A percentile compares a stretch with the other conserved stretches of the same genome.
phyloP scores from a whole-genome alignment of 805 yeast genomes.

The Zygotorulaspora florentina region DNA sequence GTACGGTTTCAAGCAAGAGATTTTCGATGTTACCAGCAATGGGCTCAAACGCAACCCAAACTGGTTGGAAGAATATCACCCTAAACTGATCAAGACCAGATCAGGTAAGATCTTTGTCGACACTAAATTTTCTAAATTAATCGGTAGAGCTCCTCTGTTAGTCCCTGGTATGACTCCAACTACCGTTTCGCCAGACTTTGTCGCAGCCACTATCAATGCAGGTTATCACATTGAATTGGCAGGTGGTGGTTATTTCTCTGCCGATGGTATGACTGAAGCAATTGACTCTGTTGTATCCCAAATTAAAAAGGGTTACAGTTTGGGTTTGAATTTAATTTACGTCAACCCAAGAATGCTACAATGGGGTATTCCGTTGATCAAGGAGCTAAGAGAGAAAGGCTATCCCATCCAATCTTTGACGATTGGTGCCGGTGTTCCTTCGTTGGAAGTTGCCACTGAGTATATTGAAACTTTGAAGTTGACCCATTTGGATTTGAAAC shows the following conservation, averaged over 20 bases:
- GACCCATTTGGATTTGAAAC: conserved; percentile 93
- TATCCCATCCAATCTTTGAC: conserved; percentile 95
- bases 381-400: conserved; percentile 81
- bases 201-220: conserved; percentile 88
- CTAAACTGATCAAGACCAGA: conserved; percentile 72
- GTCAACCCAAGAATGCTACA: conserved; percentile 97
- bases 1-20: conserved; percentile 92
- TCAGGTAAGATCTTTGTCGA: conserved; percentile 78
- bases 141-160: conserved; percentile 94
- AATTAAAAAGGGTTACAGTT: conserved; percentile 81
- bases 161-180: conserved; percentile 99
- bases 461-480: conserved; percentile 89
- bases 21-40: conserved; percentile 65
- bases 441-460: conserved; percentile 94
- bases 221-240: conserved; percentile 98
- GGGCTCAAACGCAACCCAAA: conserved; percentile 78
- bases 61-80: conserved; percentile 87
- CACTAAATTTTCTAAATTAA: conserved; percentile 86
- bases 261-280: conserved; percentile 67
- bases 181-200: conserved; percentile 91
- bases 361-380: conserved; percentile 97
- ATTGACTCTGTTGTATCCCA: conserved; percentile 64
- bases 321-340: conserved; percentile 87
- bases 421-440: conserved; percentile 99
- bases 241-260: conserved; percentile 96